Base-by-base conservation (phyloP, 805 yeast genomes). In the Hyphopichia homilentoma region DNA sequence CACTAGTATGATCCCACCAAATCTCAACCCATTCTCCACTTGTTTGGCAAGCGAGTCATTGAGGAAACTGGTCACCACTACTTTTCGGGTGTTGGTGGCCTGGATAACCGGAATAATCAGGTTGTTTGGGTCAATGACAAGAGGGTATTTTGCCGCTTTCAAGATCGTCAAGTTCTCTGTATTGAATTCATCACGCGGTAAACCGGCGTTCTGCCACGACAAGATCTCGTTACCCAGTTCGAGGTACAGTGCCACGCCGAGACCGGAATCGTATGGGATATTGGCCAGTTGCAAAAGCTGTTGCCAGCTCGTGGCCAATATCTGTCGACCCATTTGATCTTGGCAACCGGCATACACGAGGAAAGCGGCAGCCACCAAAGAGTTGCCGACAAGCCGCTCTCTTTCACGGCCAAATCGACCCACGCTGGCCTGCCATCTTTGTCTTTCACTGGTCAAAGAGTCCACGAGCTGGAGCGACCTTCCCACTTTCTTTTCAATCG, bases 21-120 rank as follows among this genome's bases (percentile, higher is more conserved):
- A 89, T 41, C 93, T 65, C 17, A 89, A 51, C 0, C 95, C 81
- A 46, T 86, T 83, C 50, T 88, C 95, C 11, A 90, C 48, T 26
- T 77, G 82, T 41, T 78, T 80, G 3, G 73, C 51, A 50, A 80
- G 84, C 0, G 81, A 75, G 4, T 68, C 73, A 45, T 84, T 87
- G 27, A 82, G 54, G 48, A 90, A 85, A 45, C 94, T 84, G 0
- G 95, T 75, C 0, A 78, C 50, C 2, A 70, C 57, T 5, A 79
- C 45, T 33, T 65, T 66, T 27, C 58, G 55, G 0, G 67, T 61
- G 0, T 40, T 40, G n/a, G 39, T 15, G 1, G 40, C 21, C 12
- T 56, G 47, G 4, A 39, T 33, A 4, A 75, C 64, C 0, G 66
- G 61, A 2, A 68, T 38, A 7, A 76, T 54, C 7, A 57, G 44